Percentiles rank a stretch among this genome's conserved stretches.
Conservation (phyloP, 495 filamentous ascomycete species). For the Penicillium subrubescens region DNA sequence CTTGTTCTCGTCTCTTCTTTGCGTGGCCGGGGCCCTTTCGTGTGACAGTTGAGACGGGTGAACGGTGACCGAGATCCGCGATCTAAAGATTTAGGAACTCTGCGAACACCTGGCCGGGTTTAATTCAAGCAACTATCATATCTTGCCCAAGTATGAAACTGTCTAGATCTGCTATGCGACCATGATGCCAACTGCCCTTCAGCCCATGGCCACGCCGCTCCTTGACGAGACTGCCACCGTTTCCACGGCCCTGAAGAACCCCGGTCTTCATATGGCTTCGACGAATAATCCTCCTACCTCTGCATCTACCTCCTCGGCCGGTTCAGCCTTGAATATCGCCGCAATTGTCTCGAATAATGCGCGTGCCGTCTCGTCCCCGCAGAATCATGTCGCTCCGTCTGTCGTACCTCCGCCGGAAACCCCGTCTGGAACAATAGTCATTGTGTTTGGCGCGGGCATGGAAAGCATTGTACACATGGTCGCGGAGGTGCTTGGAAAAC, state of each 20-base stretch:
- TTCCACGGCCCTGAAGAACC: slow-evolving; percentile 6
- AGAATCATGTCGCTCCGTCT: slow-evolving; percentile 7
- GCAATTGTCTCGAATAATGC: slow-evolving; percentile 9
- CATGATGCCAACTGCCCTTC: slow-evolving; percentile 47
- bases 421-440: slow-evolving; percentile 48
- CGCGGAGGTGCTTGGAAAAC: slow-evolving; percentile 69
- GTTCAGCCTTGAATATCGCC: slow-evolving; percentile 13
- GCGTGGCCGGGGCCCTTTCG: slow-evolving; percentile 2
- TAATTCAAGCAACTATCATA: background rate
- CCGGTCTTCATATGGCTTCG: background rate
- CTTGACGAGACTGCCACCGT: slow-evolving; percentile 24
- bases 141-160: slow-evolving; percentile 32
- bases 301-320: background rate
- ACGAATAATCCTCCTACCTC: background rate
- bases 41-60: slow-evolving; percentile 5
- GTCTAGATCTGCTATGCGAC: slow-evolving; percentile 35
- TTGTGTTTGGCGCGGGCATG: slow-evolving; percentile 61
- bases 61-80: background rate
- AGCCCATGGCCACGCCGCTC: slow-evolving; percentile 43
- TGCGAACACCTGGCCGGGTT: background rate
- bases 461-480: slow-evolving; percentile 67
- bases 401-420: background rate
- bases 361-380: slow-evolving; percentile 10
- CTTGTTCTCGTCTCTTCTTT: background rate
- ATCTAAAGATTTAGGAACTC: background rate